Conservation (phyloP, 2,329 filamentous ascomycete species). For the Aspergillus fumigatus region DNA sequence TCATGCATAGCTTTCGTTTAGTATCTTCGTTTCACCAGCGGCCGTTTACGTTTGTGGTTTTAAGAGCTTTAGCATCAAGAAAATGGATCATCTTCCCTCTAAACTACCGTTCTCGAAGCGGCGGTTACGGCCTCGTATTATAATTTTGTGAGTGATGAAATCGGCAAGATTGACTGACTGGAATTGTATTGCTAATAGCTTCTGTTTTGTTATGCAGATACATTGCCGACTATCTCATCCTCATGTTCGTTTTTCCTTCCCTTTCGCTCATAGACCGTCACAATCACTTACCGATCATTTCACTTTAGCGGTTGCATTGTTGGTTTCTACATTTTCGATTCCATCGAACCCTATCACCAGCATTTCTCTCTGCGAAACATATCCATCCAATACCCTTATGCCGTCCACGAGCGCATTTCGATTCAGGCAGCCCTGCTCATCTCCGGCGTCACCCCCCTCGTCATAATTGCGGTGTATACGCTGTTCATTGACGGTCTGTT, state of each 20-base stretch:
- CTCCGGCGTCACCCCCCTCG: constrained; percentile 46
- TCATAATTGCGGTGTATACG: constrained; percentile 53
- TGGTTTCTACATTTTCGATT: constrained; percentile 51
- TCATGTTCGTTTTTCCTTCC: constrained; percentile 44
- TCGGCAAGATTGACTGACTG: background rate
- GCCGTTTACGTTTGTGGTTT: background rate
- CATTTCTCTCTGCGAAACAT: constrained; percentile 54
- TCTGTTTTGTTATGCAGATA: constrained; percentile 38
- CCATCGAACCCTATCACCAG: constrained; percentile 53
- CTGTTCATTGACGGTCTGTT: constrained; percentile 56
- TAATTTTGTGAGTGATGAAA: constrained; percentile 46
- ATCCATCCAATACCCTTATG: constrained; percentile 55
- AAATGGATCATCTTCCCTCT: constrained; percentile 28
- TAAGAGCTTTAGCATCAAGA: background rate
- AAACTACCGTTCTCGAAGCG: constrained; percentile 53
- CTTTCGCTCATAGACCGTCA: background rate
- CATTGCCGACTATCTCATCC: constrained; percentile 56
- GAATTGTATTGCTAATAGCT: background rate
- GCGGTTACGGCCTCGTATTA: constrained; percentile 45
- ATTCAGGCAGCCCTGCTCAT: constrained; percentile 48
- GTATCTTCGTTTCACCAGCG: background rate
- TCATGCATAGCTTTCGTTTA: background rate
- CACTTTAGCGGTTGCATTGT: constrained; percentile 46
- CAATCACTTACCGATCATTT: constrained; percentile 9
- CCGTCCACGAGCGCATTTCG: constrained; percentile 51